A percentile compares a stretch with the other conserved stretches of the same genome.
These are phyloP conservation scores for Capsicum chinense DNA, from an alignment of 257 asterid genomes.

Conservation along the genomic window DNA sequence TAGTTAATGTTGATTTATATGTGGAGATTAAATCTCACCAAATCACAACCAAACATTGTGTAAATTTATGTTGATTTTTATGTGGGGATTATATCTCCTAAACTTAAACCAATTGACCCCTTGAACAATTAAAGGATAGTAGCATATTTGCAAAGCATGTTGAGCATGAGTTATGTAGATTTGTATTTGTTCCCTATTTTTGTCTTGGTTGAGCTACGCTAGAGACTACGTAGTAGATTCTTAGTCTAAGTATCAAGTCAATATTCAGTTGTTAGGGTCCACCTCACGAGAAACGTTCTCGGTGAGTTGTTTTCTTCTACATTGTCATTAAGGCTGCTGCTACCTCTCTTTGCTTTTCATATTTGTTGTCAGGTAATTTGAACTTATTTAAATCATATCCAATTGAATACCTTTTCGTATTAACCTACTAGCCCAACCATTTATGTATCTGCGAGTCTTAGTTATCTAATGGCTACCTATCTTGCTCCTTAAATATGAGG, in stretches of 20 bases:
- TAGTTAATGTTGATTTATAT: background rate
- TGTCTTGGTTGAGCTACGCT: background rate
- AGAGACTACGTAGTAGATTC: background rate
- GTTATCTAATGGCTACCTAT: slow-evolving; percentile 8
- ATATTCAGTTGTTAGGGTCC: background rate
- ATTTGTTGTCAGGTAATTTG: background rate
- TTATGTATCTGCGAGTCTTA: background rate
- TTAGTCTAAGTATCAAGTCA: background rate
- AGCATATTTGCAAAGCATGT: background rate
- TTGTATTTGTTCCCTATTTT: background rate
- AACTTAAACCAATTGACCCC: background rate
- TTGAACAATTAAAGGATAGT: background rate
- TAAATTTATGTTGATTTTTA: too few relatives aligned
- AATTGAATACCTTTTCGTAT: background rate
- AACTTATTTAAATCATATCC: background rate
- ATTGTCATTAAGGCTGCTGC: background rate
- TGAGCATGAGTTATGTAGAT: background rate
- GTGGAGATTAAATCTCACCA: background rate
- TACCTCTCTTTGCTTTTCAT: background rate
- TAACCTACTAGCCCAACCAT: background rate
- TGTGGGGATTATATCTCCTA: background rate
- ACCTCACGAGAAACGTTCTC: background rate
- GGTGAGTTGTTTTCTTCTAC: background rate
- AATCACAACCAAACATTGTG: background rate
- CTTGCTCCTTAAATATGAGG: background rate